Base-by-base conservation (phyloP, 2,329 filamentous ascomycete species). In the Cladophialophora bantiana region DNA sequence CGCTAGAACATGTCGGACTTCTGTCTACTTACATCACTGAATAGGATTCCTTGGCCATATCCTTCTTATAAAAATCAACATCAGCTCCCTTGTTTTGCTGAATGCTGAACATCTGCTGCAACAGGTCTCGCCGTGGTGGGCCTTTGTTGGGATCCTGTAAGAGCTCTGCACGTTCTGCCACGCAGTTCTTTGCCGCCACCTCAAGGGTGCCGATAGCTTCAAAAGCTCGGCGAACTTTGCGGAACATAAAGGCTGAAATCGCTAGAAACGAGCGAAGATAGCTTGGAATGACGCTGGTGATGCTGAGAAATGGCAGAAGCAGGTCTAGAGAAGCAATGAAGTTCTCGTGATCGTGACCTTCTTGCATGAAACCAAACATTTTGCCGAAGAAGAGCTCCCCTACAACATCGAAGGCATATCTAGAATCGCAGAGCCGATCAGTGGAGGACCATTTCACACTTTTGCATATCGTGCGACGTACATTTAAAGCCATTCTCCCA, bases 371-470 rank as follows among this genome's bases (percentile, higher is more conserved):
- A 2, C 81, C 80, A 59, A 82, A 80, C 59, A 76, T 75, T 9
- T 75, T 73, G 20, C 80, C 77, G 54, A 81, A 83, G 20, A 76
- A 78, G 26, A 81, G 68, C 35, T 77, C 76, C 20, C 80, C 79
- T 15, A 81, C 74, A n/a, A 81, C 76, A 61, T 83, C 81, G 75
- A 79, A 82, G 3, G 80, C 74, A 65, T 77, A 80, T 76, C 77
- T 78, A 36, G 10, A 48, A 20, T 9, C n/a, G 4, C 18, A 7
- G 7, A 7, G 10, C 7, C 18, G 2, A 32, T 36, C 36, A 52
- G 20, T 52, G 10, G 42, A 48, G 42, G 15, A 18, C 40, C 5
- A 7, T 45, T 5, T 2, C 40, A n/a, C 40, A 2, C 36, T n/a
- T 38, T 38, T 6, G 5, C 36, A 38, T 38, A 38, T 36, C 9